Evolutionary conservation across 2,329 filamentous ascomycete genomes (phyloP).

Genomic region (Xylogone sp.): DNA sequence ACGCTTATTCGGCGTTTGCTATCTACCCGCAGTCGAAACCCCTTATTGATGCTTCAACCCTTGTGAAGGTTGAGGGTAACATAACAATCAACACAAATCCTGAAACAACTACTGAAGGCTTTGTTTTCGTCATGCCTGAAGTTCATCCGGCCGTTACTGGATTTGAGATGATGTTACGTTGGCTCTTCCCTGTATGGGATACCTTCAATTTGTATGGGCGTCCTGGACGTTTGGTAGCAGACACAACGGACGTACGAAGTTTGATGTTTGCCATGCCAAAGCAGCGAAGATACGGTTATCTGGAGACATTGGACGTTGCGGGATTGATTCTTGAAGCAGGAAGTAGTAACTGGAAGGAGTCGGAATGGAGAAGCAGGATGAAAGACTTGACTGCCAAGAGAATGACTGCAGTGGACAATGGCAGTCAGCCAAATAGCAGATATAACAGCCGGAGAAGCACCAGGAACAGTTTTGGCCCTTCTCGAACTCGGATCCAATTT

Average conservation of each 20-base stretch:
- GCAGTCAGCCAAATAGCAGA: constrained; percentile 32
- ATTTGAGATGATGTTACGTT: constrained; percentile 92
- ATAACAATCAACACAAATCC: constrained; percentile 83
- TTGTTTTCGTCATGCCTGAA: constrained; percentile 98
- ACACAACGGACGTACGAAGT: constrained; percentile 79
- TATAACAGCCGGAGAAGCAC: constrained; percentile 57
- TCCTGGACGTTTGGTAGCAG: constrained; percentile 80
- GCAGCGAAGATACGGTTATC: constrained; percentile 80
- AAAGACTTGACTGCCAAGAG: constrained; percentile 83
- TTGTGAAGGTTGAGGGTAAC: constrained; percentile 89
- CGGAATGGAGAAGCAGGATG: constrained; percentile 83
- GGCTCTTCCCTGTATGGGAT: constrained; percentile 91
- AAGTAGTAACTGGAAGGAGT: constrained; percentile 74
- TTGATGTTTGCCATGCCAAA: constrained; percentile 98
- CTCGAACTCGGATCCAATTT: constrained; percentile 52
- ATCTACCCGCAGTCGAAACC: constrained; percentile 95
- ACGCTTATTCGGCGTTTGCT: constrained; percentile 89
- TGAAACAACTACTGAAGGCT: constrained; percentile 79
- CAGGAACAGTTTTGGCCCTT: constrained; percentile 49
- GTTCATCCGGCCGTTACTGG: constrained; percentile 86
- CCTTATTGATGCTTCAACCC: constrained; percentile 87
- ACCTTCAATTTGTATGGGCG: constrained; percentile 89
- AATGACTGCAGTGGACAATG: constrained; percentile 60
- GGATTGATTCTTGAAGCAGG: constrained; percentile 74
- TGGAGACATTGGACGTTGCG: constrained; percentile 84